These are phyloP conservation scores for Colletotrichum limetticola DNA, from an alignment of 2,329 filamentous ascomycete species.

Conservation along the genomic window DNA sequence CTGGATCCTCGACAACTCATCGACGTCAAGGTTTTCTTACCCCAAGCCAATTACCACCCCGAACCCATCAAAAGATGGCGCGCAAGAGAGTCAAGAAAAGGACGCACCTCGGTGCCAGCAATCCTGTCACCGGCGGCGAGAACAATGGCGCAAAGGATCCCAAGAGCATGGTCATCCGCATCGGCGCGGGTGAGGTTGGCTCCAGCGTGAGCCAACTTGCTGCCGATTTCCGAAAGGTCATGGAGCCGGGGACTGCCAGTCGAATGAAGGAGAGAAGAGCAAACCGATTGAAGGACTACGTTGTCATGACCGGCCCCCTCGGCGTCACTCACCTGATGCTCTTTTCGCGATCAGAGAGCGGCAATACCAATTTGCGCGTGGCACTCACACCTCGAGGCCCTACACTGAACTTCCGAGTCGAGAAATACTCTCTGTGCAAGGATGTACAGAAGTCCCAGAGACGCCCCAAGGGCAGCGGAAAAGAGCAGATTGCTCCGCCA, in stretches of 20 bases:
- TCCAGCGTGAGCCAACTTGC: constrained; percentile 91
- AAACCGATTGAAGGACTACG: constrained; percentile 91
- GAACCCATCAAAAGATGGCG: constrained; percentile 68
- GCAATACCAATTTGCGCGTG: constrained; percentile 92
- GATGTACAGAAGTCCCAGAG: constrained; percentile 88
- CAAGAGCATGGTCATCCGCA: constrained; percentile 98
- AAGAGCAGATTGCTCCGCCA: constrained; percentile 87
- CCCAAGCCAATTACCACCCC: constrained; percentile 23
- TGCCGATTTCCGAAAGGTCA: constrained; percentile 89
- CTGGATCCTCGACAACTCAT: neutral
- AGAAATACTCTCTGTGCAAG: constrained; percentile 93
- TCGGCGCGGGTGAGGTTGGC: constrained; percentile 93
- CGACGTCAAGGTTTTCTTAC: constrained; percentile 3
- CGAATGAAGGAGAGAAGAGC: constrained; percentile 88
- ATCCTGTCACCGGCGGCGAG: constrained; percentile 65
- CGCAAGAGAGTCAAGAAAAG: constrained; percentile 87
- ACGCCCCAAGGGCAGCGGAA: constrained; percentile 83
- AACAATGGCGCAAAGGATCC: constrained; percentile 74
- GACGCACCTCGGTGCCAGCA: constrained; percentile 79
- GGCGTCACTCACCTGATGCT: constrained; percentile 93
- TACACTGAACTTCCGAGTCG: constrained; percentile 92
- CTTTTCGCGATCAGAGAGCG: constrained; percentile 88
- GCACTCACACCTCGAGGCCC: constrained; percentile 90
- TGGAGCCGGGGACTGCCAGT: constrained; percentile 94
- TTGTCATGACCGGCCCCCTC: constrained; percentile 93